Conservation (phyloP, 2,329 filamentous ascomycete genomes). For the Nakataea oryzae region DNA sequence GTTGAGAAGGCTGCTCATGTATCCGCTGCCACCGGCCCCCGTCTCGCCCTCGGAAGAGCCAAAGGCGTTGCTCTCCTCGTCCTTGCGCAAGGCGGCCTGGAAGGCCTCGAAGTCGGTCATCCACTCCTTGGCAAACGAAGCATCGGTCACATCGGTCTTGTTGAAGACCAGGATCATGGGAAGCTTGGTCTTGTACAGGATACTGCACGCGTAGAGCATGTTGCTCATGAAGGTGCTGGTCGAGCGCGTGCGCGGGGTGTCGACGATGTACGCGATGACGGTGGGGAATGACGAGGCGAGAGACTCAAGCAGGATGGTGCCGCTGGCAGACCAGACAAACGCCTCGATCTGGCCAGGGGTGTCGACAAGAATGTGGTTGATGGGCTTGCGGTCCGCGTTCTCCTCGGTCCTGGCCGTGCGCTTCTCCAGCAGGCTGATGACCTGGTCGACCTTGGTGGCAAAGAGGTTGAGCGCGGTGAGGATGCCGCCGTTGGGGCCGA, state of each 20-base stretch:
- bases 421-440: conserved; percentile 83
- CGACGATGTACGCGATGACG: conserved; percentile 93
- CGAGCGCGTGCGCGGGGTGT: conserved; percentile 85
- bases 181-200: conserved; percentile 95
- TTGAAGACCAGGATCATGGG: conserved; percentile 99
- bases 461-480: conserved; percentile 93
- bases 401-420: conserved; percentile 56
- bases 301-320: conserved; percentile 86
- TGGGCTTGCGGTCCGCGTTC: conserved; percentile 49
- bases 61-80: conserved; percentile 70
- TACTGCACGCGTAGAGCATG: conserved; percentile 98
- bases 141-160: conserved; percentile 93
- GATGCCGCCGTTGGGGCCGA: conserved; percentile 94
- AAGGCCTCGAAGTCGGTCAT: conserved; percentile 99
- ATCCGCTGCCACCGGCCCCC: conserved; percentile 66
- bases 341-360: conserved; percentile 98
- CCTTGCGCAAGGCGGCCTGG: conserved; percentile 70
- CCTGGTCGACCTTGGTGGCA: conserved; percentile 95
- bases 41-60: conserved; percentile 57
- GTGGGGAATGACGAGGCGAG: conserved; percentile 92
- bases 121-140: conserved; percentile 90
- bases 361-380: conserved; percentile 83
- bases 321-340: conserved; percentile 95
- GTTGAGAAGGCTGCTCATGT: conserved; percentile 92
- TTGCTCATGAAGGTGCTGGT: conserved; percentile 99